These are phyloP conservation scores for Mycena amicta DNA, from an alignment of 768 basidiomycete genomes.

Conservation along the genomic window DNA sequence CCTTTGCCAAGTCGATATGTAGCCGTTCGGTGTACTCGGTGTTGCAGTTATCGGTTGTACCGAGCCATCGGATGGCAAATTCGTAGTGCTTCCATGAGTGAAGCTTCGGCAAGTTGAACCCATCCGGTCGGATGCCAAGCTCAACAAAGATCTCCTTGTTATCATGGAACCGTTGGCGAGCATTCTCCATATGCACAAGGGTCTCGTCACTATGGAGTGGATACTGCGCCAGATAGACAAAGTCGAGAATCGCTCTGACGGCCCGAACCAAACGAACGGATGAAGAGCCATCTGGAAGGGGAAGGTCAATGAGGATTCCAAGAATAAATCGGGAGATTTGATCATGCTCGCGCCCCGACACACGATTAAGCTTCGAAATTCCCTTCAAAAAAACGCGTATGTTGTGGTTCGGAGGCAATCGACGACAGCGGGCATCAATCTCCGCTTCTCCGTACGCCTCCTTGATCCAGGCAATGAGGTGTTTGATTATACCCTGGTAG, in stretches of 20 bases:
- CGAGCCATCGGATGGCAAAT: constrained; percentile 26
- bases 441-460: constrained; percentile 19
- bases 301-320: constrained; percentile 3
- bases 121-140: constrained; percentile 24
- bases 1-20: constrained; percentile 30
- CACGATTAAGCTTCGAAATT: neutral
- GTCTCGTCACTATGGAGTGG: neutral
- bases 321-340: neutral
- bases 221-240: constrained; percentile 2
- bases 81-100: constrained; percentile 32
- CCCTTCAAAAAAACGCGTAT: constrained; percentile 25
- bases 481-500: constrained; percentile 31
- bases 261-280: neutral
- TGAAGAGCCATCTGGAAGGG: neutral
- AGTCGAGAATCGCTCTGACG: neutral
- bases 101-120: constrained; percentile 41
- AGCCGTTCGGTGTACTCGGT: constrained; percentile 36
- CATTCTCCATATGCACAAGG: neutral
- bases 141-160: constrained; percentile 5
- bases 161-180: neutral
- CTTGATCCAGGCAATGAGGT: constrained; percentile 29
- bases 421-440: constrained; percentile 29
- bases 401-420: constrained; percentile 31
- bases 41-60: constrained; percentile 34
- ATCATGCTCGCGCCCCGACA: neutral